Conservation (phyloP, 2,329 filamentous ascomycete species). For the Verticillium longisporum region DNA sequence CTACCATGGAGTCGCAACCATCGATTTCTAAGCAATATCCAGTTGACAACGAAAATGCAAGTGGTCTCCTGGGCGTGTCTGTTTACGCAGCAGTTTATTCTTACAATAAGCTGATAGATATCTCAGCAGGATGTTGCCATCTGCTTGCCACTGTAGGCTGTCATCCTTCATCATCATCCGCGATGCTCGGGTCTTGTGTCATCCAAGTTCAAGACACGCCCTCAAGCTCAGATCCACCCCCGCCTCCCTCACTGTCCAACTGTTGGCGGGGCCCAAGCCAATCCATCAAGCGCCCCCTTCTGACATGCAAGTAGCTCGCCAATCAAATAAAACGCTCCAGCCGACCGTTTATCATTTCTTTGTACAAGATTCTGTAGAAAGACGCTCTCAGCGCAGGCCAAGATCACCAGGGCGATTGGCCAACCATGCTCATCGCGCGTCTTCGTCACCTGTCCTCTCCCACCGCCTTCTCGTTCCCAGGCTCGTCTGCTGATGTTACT, state of each 20-base stretch:
- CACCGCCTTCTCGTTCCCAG: conserved; percentile 15
- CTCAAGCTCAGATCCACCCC: not conserved
- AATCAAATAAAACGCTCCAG: not conserved
- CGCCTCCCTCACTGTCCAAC: not conserved
- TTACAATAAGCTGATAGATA: not conserved
- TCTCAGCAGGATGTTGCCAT: not conserved
- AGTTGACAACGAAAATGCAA: not conserved
- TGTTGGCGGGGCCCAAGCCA: not conserved
- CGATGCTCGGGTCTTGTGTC: not conserved
- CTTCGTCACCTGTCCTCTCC: not conserved
- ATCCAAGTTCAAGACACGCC: not conserved
- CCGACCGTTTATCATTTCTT: not conserved
- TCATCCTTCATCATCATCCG: not conserved
- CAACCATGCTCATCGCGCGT: not conserved
- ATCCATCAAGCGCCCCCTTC: not conserved
- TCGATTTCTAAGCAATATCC: not conserved
- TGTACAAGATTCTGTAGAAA: not conserved
- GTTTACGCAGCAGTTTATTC: not conserved
- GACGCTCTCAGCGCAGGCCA: not conserved
- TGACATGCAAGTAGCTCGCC: not conserved
- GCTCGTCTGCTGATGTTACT: conserved; percentile 10
- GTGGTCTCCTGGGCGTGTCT: not conserved
- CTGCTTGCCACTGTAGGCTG: not conserved
- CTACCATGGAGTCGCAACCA: not conserved
- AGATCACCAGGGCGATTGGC: not conserved